phyloP scores from a whole-genome alignment of 176 grass and related monocot species.

The Phoenix roebelenii region DNA sequence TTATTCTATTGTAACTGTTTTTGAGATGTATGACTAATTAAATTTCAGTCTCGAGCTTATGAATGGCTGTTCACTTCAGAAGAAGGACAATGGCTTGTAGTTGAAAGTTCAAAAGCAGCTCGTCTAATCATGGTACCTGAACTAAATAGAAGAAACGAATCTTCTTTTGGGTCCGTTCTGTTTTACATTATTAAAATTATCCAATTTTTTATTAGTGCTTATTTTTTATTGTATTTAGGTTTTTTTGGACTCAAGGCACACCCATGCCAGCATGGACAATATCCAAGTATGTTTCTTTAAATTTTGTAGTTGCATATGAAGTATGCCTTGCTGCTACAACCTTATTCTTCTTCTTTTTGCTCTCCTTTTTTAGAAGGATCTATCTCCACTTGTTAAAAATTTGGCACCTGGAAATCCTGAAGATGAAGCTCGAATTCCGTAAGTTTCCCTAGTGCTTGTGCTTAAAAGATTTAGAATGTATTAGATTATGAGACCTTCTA shows the following conservation, averaged over 20 bases:
- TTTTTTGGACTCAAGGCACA: slow-evolving; percentile 86
- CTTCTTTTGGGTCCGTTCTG: slow-evolving; percentile 10
- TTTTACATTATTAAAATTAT: slow-evolving; percentile 8
- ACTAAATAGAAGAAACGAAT: slow-evolving; percentile 4
- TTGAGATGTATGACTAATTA: slow-evolving; percentile 7
- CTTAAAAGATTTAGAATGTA: no score
- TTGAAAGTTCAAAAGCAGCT: slow-evolving; percentile 82
- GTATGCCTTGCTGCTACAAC: background rate
- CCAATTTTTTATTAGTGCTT: background rate
- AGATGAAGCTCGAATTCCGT: slow-evolving; percentile 69
- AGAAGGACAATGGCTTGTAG: slow-evolving; percentile 89
- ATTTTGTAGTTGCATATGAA: slow-evolving; percentile 3
- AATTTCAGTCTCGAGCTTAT: slow-evolving; percentile 63
- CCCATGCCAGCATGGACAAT: slow-evolving; percentile 58
- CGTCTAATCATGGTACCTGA: slow-evolving; percentile 71
- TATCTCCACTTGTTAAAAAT: slow-evolving; percentile 87
- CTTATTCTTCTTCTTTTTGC: background rate
- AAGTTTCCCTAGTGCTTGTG: slow-evolving; percentile 19
- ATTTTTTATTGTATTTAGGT: slow-evolving; percentile 36
- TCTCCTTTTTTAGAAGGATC: slow-evolving; percentile 48
- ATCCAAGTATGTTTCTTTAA: slow-evolving; percentile 50
- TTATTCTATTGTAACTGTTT: background rate
- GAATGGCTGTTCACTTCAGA: slow-evolving; percentile 95
- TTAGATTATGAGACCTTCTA: no score
- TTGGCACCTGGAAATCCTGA: slow-evolving; percentile 74